Conservation (phyloP, 495 filamentous ascomycete species). For the Aspergillus leporis region DNA sequence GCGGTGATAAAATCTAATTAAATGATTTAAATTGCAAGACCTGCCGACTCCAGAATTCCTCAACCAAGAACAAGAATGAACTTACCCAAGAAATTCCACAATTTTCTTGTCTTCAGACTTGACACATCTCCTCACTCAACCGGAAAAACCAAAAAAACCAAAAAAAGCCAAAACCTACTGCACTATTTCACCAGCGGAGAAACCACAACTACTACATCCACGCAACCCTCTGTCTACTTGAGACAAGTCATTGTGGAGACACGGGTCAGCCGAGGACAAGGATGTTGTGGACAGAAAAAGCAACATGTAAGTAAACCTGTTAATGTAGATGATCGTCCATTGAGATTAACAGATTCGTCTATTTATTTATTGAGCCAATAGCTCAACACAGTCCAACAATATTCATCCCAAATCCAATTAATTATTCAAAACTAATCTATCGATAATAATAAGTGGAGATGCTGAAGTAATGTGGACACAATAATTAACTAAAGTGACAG, state of each 20-base stretch:
- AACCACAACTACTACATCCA: neutral
- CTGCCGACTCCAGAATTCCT: neutral
- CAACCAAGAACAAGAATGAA: neutral
- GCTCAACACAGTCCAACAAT: neutral
- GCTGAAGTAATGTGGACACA: neutral
- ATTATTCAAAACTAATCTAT: neutral
- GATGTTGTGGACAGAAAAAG: neutral
- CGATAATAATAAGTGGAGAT: conserved; percentile 1
- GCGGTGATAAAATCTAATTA: neutral
- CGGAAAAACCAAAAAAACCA: neutral
- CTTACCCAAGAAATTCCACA: neutral
- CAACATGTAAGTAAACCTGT: neutral
- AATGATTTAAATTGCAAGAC: neutral
- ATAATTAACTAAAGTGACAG: neutral
- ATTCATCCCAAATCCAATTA: neutral
- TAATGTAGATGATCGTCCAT: neutral
- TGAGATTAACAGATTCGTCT: neutral
- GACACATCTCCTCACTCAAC: neutral
- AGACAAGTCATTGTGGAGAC: conserved; percentile 16
- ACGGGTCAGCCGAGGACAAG: conserved; percentile 8
- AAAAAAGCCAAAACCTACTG: neutral
- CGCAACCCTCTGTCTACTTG: conserved; percentile 11
- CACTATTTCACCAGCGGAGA: neutral
- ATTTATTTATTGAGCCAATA: neutral
- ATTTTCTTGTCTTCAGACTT: neutral